Base-by-base conservation (phyloP, 169 alveolate genomes). In the Plasmodium gallinaceum region DNA sequence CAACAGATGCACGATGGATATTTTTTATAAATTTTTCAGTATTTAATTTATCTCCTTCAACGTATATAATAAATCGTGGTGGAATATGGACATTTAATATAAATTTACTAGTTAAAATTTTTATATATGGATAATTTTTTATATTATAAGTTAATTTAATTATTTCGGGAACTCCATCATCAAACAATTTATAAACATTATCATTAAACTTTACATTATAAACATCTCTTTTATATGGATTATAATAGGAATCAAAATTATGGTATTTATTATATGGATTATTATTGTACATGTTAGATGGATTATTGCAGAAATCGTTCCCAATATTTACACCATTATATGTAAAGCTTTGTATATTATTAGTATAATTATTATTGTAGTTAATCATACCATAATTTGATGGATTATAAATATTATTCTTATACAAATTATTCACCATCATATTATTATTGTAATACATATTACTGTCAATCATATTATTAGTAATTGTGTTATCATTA, bases 51-150 rank as follows among this genome's bases (percentile, higher is more conserved):
- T 80, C 88, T 16, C 97, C 97, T 73, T 95, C 97, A 7, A 93
- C 93, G 32, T 94, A 96, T 46, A 95, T 58, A 61, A 95, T 92
- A 71, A 95, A 93, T 42, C 95, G 92, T 61, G 96, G 96, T 7
- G 97, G 97, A 22, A 95, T 95, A 58, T 93, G 93, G 22, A 92
- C 92, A 60, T 95, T 94, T n/a, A 94, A 80, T 54, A 92, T 92
- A 64, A 91, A 94, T 74, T 87, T 88, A 72, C 86, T 88, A 70
- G 92, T 94, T 24, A 96, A 93, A 16, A 92, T 87, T 58, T 90
- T 88, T 69, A 95, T 90, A 60, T 92, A 92, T 71, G 93, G 89
- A 24, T 92, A 94, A 68, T 95, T 93, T 16, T 87, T 76, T 22
- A 94, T 78, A 43, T 91, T 71, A 72, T 95, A 92, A 37, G 93